Conservation (phyloP, 2,329 filamentous ascomycete genomes). For the Helotiales sp. region DNA sequence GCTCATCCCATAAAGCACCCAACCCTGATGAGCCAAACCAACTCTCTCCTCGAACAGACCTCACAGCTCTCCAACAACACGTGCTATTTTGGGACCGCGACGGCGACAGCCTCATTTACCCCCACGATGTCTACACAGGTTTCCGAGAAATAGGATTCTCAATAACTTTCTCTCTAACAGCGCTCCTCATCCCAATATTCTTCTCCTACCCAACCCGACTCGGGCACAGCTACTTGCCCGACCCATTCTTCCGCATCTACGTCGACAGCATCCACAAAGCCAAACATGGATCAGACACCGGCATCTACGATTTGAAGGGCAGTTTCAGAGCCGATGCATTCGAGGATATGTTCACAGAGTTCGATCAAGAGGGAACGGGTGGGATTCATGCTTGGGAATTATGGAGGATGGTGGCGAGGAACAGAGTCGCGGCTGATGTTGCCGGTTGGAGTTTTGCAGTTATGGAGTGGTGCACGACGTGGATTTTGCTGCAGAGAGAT, state of each 20-base stretch:
- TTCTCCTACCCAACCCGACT: constrained; percentile 55
- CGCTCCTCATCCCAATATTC: constrained; percentile 53
- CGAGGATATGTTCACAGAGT: background rate
- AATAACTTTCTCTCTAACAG: constrained; percentile 48
- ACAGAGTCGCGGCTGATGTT: constrained; percentile 9
- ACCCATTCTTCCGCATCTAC: constrained; percentile 47
- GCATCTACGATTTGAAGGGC: constrained; percentile 47
- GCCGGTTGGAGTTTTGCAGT: constrained; percentile 12
- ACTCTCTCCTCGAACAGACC: background rate
- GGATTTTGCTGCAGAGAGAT: constrained; percentile 58
- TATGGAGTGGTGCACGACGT: constrained; percentile 45
- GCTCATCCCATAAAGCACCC: background rate
- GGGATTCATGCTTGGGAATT: background rate
- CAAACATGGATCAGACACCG: constrained; percentile 53
- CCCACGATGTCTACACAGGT: constrained; percentile 54
- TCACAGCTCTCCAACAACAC: constrained; percentile 53
- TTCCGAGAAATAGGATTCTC: constrained; percentile 53
- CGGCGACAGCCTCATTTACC: constrained; percentile 56
- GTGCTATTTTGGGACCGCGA: constrained; percentile 57
- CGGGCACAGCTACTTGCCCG: constrained; percentile 44
- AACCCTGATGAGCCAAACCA: background rate
- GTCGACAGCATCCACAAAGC: constrained; percentile 42
- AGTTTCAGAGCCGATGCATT: background rate
- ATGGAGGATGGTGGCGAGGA: background rate
- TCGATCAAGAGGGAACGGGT: background rate